Evolutionary conservation across 2,329 filamentous ascomycete genomes (phyloP), one percentile per base, ranked within the genome.

Genomic region (Aspergillus sergii): DNA sequence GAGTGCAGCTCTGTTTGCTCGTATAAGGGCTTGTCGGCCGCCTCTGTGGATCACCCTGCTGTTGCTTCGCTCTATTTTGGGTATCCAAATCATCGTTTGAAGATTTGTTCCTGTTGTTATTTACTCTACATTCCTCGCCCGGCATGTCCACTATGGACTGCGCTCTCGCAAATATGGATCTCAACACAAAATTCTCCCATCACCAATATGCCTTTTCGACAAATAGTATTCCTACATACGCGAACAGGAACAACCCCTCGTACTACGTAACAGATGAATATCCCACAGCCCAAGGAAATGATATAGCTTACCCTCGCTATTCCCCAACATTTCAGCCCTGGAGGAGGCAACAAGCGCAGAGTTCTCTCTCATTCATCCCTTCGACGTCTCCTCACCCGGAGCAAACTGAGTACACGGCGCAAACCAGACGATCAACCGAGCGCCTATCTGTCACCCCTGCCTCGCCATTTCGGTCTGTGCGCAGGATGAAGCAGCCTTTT

Each of bases 401-500:
- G 34, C 65, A 71, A 28, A 59, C 68, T 23, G 75, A 77, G 32
- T 71, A 73, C n/a, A 62, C 65, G 23, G 64, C 71, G 14, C 66
- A 71, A 41, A 57, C 68, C 26, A 67, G 72, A 61, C 69, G 74
- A 30, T 65, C 71, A 28, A 62, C 65, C 41, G 75, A 75, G 19
- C 72, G 75, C 7, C 66, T 39, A 23, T 55, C 51, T 14, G 60
- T 0, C 61, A 69, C 11, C 62, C 69, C 53, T 72, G 64, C 78
- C 43, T 79, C 77, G 12, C 77, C 77, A 0, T 79, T 79, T 59
- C 76, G 77, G 19, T 79, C 77, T 1, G 77, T 79, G 11, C 73
- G 75, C 21, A 74, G 66, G 62, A 79, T 79, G 77, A 79, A 78
- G 53, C 72, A 78, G 57, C 76, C 77, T 16, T 78, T 79, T 41